Conservation (phyloP, 257 asterid species). For the Lycium ferocissimum region DNA sequence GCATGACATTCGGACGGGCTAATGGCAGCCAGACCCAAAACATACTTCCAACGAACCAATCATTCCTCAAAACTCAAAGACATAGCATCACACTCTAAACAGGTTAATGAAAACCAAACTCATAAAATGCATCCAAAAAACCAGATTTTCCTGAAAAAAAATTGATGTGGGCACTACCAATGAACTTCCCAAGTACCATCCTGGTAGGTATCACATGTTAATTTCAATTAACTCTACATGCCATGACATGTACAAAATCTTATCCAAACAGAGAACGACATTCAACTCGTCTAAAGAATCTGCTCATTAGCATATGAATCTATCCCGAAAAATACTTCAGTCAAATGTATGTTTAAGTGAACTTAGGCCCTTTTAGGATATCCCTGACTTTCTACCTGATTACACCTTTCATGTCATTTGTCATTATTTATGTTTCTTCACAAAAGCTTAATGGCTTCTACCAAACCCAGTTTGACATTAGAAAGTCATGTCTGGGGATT, state of each 20-base stretch:
- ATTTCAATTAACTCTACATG: not conserved
- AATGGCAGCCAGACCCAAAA: not conserved
- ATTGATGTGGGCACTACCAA: not conserved
- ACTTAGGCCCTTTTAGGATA: not conserved
- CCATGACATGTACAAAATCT: not conserved
- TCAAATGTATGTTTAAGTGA: not conserved
- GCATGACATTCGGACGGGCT: not conserved
- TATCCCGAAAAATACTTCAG: not conserved
- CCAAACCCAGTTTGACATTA: not conserved
- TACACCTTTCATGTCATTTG: not conserved
- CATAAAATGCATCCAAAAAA: constrained; percentile 20
- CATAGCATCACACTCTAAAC: not conserved
- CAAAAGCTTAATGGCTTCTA: constrained; percentile 4
- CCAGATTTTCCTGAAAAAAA: not conserved
- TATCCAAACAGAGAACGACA: not conserved
- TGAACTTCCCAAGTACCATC: not conserved
- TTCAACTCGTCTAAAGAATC: not conserved
- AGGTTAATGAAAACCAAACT: not conserved
- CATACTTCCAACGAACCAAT: not conserved
- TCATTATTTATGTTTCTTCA: not conserved
- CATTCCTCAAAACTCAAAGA: not conserved
- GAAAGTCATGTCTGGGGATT: not conserved
- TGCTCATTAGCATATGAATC: not conserved
- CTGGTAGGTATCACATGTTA: not conserved
- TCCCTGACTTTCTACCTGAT: not conserved